phyloP scores from a whole-genome alignment of 116 monocot species.

The Phalaenopsis hybrid region DNA sequence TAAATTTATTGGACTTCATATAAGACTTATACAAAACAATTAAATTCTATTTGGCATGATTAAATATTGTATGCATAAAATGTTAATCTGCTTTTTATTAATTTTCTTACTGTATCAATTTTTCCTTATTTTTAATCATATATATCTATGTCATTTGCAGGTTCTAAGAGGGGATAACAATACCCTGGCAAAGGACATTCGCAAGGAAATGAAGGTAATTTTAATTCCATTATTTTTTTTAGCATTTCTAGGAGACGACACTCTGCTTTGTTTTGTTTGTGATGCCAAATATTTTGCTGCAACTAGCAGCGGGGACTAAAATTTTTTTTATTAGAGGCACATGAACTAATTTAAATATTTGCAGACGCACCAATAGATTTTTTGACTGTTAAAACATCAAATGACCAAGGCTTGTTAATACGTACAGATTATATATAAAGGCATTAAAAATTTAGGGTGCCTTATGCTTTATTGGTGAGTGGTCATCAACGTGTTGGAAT shows the following conservation, averaged over 20 bases:
- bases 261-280: background rate
- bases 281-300: background rate
- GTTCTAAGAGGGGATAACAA: conserved; percentile 88
- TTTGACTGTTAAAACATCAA: no score
- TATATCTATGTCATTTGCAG: conserved; percentile 21
- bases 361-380: no score
- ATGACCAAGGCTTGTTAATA: no score
- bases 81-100: background rate
- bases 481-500: background rate
- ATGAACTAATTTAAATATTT: no score
- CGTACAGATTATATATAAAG: no score
- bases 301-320: no score
- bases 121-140: background rate
- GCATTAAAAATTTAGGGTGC: no score
- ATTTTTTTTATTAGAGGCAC: no score
- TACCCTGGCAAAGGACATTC: conserved; percentile 86
- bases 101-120: background rate
- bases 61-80: background rate
- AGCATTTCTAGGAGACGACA: background rate
- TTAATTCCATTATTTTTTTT: background rate
- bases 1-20: background rate
- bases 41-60: background rate
- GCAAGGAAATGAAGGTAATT: conserved; percentile 95
- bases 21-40: background rate
- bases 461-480: background rate